Evolutionary conservation across 305 asterid genomes (phyloP), one percentile per base, ranked within the genome.

Genomic region (Rubia tinctorum): DNA sequence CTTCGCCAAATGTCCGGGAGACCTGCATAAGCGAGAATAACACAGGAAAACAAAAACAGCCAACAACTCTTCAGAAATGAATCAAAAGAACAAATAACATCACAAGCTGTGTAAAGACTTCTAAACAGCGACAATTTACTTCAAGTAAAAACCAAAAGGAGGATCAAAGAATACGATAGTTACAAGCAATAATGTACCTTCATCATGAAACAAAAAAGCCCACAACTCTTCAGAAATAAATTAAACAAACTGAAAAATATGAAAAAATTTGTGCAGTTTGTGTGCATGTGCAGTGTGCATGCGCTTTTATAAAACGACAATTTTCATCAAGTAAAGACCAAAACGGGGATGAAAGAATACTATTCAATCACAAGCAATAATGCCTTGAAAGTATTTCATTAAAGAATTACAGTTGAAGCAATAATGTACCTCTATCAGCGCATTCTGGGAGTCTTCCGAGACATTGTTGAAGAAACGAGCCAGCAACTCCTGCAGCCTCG

Each of bases 401-500:
- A 64, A 43, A 53, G 37, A 63, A 45, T 15, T 59, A 23, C 64
- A 51, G 63, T n/a, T 70, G 58, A 69, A 51, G 9, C 45, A 47
- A 70, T 53, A 56, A 18, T 58, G 22, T 87, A 91, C 95, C 97
- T 91, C 89, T 43, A 71, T 43, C 60, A 91, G 74, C 75, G 86
- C 81, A 55, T 71, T 79, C 72, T 76, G 82, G 75, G 76, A 65
- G 71, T 86, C 87, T 72, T 85, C 89, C 0, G 97, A 78, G 65
- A 84, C 77, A 53, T 27, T 25, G 34, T 75, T 82, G 67, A 77
- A 51, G 75, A 91, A 58, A 27, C 97, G 90, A 79, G 89, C 80
- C 44, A 89, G 61, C 25, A 91, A 73, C 70, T 88, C 97, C 70
- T 88, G 92, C 82, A 75, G 92, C 82, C 97, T 89, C 64, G 65